Conservation (phyloP, 345 rosid genomes). For the Eucalyptus decipiens region DNA sequence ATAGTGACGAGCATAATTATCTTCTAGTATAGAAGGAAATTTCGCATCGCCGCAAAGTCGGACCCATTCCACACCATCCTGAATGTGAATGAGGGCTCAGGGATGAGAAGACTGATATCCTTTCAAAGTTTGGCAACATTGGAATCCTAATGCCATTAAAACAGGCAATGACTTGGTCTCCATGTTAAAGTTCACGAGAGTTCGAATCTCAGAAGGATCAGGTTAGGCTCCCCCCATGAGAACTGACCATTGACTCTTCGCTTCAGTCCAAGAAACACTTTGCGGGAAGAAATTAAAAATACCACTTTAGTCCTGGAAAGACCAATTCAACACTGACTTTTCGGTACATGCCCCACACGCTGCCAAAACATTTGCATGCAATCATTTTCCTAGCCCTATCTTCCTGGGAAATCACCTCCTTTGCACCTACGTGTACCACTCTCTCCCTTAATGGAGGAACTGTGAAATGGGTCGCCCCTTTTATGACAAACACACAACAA, state of each 20-base stretch:
- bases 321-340: background rate
- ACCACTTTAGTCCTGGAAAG: background rate
- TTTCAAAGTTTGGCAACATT: background rate
- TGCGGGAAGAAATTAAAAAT: too few relatives aligned
- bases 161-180: background rate
- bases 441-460: background rate
- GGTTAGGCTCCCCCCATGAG: background rate
- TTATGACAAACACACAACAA: background rate
- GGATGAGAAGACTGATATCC: background rate
- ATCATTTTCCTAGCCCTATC: background rate
- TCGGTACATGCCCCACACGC: background rate
- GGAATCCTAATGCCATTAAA: background rate
- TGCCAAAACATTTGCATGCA: background rate
- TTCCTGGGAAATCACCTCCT: background rate
- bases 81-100: background rate
- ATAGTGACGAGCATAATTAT: fast-evolving
- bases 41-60: background rate
- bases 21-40: background rate
- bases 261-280: background rate
- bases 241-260: background rate
- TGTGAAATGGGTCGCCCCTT: background rate
- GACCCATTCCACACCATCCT: background rate
- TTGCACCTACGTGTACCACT: background rate
- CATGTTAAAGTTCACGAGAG: too few relatives aligned
- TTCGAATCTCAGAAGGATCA: background rate